Conservation (phyloP, 495 filamentous ascomycete species). For the Podospora australis region DNA sequence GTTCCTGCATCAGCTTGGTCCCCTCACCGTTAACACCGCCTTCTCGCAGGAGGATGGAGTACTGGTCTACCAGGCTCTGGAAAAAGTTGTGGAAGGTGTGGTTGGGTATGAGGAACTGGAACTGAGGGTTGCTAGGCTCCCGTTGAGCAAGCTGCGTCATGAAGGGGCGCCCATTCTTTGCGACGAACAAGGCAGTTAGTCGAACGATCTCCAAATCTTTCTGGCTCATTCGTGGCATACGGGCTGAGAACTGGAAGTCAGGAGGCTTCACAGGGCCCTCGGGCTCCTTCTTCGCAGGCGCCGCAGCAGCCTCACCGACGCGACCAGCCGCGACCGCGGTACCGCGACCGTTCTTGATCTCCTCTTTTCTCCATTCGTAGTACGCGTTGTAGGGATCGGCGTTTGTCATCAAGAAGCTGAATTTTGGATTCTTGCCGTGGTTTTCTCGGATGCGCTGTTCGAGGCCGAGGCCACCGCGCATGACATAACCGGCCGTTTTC, state of each 20-base stretch:
- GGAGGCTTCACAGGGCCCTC: conserved; percentile 82
- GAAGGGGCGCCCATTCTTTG: conserved; percentile 83
- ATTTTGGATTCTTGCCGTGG: conserved; percentile 78
- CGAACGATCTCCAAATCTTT: conserved; percentile 91
- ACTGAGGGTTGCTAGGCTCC: conserved; percentile 88
- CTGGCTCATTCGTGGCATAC: conserved; percentile 95
- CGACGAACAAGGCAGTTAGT: conserved; percentile 83
- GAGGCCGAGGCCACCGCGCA: conserved; percentile 73
- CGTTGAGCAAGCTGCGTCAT: conserved; percentile 82
- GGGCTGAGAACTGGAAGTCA: conserved; percentile 87
- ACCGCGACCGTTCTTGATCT: conserved; percentile 78
- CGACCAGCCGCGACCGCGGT: conserved; percentile 75
- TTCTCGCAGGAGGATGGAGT: conserved; percentile 70
- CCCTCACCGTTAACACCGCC: conserved; percentile 63
- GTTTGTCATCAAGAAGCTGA: conserved; percentile 72
- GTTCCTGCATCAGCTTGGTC: conserved; percentile 58
- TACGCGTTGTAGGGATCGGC: conserved; percentile 81
- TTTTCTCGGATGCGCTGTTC: conserved; percentile 87
- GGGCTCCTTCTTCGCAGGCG: conserved; percentile 52
- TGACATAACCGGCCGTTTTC: conserved; percentile 93
- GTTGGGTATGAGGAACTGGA: conserved; percentile 92
- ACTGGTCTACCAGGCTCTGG: conserved; percentile 85
- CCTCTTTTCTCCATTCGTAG: conserved; percentile 82
- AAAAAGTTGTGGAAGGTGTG: conserved; percentile 96
- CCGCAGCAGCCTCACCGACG: conserved; percentile 51